Evolutionary conservation across 2,329 filamentous ascomycete species (phyloP), one percentile per base, ranked within the genome.

Genomic region (Dryadomyces quercivorus): DNA sequence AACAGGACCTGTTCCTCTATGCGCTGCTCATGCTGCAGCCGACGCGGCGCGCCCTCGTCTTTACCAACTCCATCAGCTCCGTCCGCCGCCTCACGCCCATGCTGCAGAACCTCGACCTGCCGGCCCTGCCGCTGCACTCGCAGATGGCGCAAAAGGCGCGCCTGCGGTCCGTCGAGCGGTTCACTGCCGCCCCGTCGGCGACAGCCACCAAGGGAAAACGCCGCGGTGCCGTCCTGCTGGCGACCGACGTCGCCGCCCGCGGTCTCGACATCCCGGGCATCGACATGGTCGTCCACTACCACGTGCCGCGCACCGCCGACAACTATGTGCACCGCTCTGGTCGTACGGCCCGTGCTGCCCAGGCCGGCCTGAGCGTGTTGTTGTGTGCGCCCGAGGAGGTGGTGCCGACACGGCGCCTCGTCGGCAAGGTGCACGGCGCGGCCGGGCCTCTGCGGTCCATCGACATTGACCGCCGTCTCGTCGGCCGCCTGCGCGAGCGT

Each of bases 131-230:
- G 0, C 74, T 98, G 0, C 93, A 98, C 69, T 96, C 90, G 0
- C 86, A 90, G 59, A 97, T 98, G 93, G 78, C 84, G 1, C 93
- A 98, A 69, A 97, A 97, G 68, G 91, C 93, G 3, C 89, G 93
- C 47, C 76, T 96, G n/a, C 84, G 92, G 43, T 92, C 89, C 1
- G 80, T 98, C 2, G 93, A 98, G 66, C 85, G 87, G 44, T 97
- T 98, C 70, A 84, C 36, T 79, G 16, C 42, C 7, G 16, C 42
- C 12, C 79, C 2, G 73, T 81, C 0, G 74, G 79, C 49, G 70
- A 74, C 34, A 69, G 75, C 68, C 16, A n/a, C 2, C 16, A 44
- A 18, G 8, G 42, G 18, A n/a, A 44, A 18, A 9, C 7, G 8
- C 6, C 62, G 69, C 16, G 64, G 70, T 0, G 79, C 84, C 1